Conservation (phyloP, 2,329 filamentous ascomycete genomes). For the Grosmannia huntii region DNA sequence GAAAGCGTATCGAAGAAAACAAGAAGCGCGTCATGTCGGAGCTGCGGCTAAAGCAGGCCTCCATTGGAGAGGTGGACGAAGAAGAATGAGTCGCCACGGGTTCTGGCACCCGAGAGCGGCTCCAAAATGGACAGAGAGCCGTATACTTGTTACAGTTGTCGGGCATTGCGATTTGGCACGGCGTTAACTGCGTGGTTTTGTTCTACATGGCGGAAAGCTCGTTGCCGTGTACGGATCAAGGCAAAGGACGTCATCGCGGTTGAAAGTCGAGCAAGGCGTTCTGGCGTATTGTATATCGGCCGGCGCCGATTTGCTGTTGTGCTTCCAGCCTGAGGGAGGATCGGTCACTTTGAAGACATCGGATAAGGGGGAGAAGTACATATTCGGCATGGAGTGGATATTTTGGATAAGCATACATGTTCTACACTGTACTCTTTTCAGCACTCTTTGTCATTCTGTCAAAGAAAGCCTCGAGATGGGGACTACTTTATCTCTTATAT, state of each 20-base stretch:
- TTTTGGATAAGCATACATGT: neutral
- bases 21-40: conserved; percentile 33
- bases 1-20: conserved; percentile 34
- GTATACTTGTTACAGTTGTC: neutral
- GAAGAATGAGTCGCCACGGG: conserved; percentile 12
- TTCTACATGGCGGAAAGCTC: neutral
- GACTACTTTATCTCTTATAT: neutral
- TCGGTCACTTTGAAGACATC: neutral
- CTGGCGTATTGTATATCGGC: neutral
- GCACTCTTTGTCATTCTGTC: neutral
- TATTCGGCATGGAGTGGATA: neutral
- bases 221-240: neutral
- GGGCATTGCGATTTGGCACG: neutral
- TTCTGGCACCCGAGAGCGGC: neutral
- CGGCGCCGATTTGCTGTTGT: neutral
- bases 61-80: conserved; percentile 23
- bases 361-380: neutral
- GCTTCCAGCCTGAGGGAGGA: neutral
- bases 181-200: neutral
- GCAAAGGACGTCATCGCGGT: neutral
- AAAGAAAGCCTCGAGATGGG: neutral
- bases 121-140: neutral
- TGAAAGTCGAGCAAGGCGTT: neutral
- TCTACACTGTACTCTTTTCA: neutral
- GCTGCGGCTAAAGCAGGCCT: conserved; percentile 22